A percentile compares a stretch with the other conserved stretches of the same genome.
phyloP scores from a whole-genome alignment of 1,284 basidiomycete genomes.

The Inonotus obliquus region DNA sequence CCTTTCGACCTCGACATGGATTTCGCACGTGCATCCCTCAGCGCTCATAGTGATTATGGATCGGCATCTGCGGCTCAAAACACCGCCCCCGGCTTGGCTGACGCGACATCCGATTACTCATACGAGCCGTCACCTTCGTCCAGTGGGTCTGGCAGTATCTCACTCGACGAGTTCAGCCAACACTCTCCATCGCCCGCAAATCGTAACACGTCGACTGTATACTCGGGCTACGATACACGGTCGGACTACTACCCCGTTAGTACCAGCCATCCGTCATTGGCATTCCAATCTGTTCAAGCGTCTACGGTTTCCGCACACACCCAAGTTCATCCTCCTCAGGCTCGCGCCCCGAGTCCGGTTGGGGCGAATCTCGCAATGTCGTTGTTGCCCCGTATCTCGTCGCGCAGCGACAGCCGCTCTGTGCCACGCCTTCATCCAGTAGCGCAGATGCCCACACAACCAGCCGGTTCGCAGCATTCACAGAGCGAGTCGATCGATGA shows the following conservation, averaged over 20 bases:
- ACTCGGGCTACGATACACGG: slow-evolving; percentile 24
- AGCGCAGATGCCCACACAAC: slow-evolving; percentile 35
- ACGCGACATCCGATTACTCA: slow-evolving; percentile 25
- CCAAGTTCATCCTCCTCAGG: slow-evolving; percentile 10
- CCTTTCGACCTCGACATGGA: slow-evolving; percentile 66
- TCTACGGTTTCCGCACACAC: slow-evolving; percentile 5
- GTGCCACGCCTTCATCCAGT: slow-evolving; percentile 28
- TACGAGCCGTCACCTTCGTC: slow-evolving; percentile 11
- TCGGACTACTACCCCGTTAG: slow-evolving; percentile 40
- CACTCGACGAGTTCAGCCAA: slow-evolving; percentile 44
- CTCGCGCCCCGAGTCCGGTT: slow-evolving; percentile 11
- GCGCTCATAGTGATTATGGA: slow-evolving; percentile 48
- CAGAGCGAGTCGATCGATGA: slow-evolving; percentile 48
- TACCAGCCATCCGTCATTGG: slow-evolving; percentile 16
- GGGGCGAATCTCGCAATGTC: slow-evolving; percentile 11
- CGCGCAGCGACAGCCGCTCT: slow-evolving; percentile 3
- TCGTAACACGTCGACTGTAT: slow-evolving; percentile 40
- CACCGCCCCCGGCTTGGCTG: slow-evolving; percentile 35
- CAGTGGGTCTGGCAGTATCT: slow-evolving; percentile 2
- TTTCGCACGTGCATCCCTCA: slow-evolving; percentile 51
- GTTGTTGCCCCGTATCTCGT: slow-evolving; percentile 11
- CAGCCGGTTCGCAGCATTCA: slow-evolving; percentile 31
- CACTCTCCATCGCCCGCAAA: slow-evolving; percentile 52
- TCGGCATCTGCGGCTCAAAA: slow-evolving; percentile 34
- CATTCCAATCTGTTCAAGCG: slow-evolving; percentile 5